Evolutionary conservation across 495 filamentous ascomycete species (phyloP).

Genomic region (Echria macrotheca): DNA sequence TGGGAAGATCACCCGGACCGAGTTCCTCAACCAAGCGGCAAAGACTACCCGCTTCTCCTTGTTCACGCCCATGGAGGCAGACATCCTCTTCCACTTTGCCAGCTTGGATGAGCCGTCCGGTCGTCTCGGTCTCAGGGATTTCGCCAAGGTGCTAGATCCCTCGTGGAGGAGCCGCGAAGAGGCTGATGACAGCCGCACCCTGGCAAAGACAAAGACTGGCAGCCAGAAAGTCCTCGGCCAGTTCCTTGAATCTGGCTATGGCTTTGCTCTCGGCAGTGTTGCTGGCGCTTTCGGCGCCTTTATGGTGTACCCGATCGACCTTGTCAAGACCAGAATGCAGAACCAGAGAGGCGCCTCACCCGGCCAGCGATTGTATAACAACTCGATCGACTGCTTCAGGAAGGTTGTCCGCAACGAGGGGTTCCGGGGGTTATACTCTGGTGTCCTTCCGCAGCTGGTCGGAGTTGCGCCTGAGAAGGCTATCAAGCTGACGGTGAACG

Average conservation of each 20-base stretch:
- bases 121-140: constrained; percentile 74
- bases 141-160: constrained; percentile 89
- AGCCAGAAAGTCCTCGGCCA: constrained; percentile 47
- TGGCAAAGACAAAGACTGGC: constrained; percentile 39
- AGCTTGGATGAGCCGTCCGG: constrained; percentile 85
- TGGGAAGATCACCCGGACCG: constrained; percentile 86
- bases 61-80: constrained; percentile 97
- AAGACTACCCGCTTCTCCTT: constrained; percentile 84
- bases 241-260: constrained; percentile 74
- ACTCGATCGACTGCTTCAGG: constrained; percentile 85
- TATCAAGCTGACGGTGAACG: constrained; percentile 97
- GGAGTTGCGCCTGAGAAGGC: constrained; percentile 98
- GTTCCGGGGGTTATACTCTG: constrained; percentile 82
- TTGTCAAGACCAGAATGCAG: constrained; percentile 98
- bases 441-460: constrained; percentile 88
- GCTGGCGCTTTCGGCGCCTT: constrained; percentile 97
- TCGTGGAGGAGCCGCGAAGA: constrained; percentile 69
- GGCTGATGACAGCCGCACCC: constrained; percentile 35
- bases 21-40: constrained; percentile 93
- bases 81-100: constrained; percentile 98
- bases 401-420: constrained; percentile 95
- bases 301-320: constrained; percentile 97
- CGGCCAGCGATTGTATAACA: constrained; percentile 88
- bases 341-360: constrained; percentile 81
- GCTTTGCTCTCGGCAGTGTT: constrained; percentile 80